Conservation (phyloP, 2,329 filamentous ascomycete species). For the Aspergillus amoenus region DNA sequence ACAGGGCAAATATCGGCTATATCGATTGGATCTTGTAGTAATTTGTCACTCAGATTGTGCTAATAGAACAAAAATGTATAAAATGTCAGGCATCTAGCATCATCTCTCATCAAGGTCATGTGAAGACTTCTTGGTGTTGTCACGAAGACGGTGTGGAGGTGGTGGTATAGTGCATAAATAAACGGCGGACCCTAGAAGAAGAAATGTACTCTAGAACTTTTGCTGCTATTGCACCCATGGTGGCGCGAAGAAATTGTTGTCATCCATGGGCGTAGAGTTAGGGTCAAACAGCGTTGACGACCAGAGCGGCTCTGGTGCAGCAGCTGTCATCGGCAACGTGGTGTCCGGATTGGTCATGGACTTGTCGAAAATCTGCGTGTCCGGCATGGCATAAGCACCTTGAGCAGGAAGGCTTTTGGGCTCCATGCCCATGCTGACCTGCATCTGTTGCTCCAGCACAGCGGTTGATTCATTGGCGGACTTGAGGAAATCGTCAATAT, state of each 20-base stretch:
- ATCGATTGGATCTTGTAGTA: slow-evolving; percentile 34
- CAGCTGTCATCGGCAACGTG: slow-evolving; percentile 24
- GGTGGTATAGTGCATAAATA: slow-evolving; percentile 36
- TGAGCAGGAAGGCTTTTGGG: slow-evolving; percentile 31
- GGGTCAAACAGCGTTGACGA: slow-evolving; percentile 33
- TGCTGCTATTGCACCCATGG: slow-evolving; percentile 30
- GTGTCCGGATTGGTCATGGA: slow-evolving; percentile 20
- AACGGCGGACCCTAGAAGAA: slow-evolving; percentile 21
- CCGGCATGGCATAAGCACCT: slow-evolving; percentile 30
- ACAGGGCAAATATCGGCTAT: slow-evolving; percentile 16
- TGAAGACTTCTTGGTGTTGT: slow-evolving; percentile 30
- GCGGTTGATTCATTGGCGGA: slow-evolving; percentile 42
- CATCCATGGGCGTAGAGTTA: slow-evolving; percentile 30
- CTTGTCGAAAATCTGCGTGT: slow-evolving; percentile 22
- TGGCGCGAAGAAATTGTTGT: slow-evolving; percentile 29
- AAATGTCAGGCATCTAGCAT: slow-evolving; percentile 40
- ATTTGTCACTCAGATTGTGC: slow-evolving; percentile 31
- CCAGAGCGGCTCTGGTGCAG: slow-evolving; percentile 35
- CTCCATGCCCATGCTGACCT: slow-evolving; percentile 38
- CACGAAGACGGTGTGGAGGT: slow-evolving; percentile 39
- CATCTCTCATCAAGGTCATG: slow-evolving; percentile 47
- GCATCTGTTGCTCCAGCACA: slow-evolving; percentile 40
- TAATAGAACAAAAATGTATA: slow-evolving; percentile 33
- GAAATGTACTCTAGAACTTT: slow-evolving; percentile 3
- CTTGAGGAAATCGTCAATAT: slow-evolving; percentile 47